phyloP scores from a whole-genome alignment of 768 basidiomycete species.

The Lyophyllum atratum region DNA sequence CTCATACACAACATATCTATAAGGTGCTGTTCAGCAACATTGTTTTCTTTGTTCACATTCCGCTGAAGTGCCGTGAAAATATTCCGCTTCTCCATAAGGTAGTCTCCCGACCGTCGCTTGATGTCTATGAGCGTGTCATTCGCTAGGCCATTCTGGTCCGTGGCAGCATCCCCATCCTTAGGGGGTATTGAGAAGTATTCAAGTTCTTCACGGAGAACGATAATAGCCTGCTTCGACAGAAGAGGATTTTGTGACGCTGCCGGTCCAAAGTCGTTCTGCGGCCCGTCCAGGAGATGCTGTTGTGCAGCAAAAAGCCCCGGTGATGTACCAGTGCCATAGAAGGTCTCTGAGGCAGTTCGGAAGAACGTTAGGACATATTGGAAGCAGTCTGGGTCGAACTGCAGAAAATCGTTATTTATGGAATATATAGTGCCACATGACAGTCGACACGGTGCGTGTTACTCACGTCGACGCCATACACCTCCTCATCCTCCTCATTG shows the following conservation, averaged over 20 bases:
- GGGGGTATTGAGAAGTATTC: conserved; percentile 98
- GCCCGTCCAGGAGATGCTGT: conserved; percentile 73
- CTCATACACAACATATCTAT: conserved; percentile 99
- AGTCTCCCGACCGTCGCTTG: conserved; percentile 85
- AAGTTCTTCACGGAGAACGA: conserved; percentile 95
- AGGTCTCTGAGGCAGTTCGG: conserved; percentile 80
- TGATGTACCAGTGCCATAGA: conserved; percentile 81
- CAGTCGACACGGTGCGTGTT: not conserved
- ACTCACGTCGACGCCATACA: conserved; percentile 96
- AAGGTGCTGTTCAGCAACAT: conserved; percentile 97
- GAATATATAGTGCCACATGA: conserved; percentile 2
- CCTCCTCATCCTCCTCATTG: conserved; percentile 84
- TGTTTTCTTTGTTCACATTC: conserved; percentile 99
- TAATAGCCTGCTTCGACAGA: conserved; percentile 95
- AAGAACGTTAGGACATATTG: conserved; percentile 93
- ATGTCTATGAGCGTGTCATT: conserved; percentile 77
- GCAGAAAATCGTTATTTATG: conserved; percentile 9
- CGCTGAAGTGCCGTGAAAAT: conserved; percentile 98
- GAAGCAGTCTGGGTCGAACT: conserved; percentile 99
- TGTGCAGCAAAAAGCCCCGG: conserved; percentile 81
- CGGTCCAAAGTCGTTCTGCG: conserved; percentile 60
- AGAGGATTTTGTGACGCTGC: conserved; percentile 85
- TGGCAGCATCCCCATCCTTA: conserved; percentile 56
- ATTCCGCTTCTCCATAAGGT: conserved; percentile 84
- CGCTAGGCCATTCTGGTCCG: conserved; percentile 79